Conservation (phyloP, 805 yeast genomes). For the Candida nanaspora region DNA sequence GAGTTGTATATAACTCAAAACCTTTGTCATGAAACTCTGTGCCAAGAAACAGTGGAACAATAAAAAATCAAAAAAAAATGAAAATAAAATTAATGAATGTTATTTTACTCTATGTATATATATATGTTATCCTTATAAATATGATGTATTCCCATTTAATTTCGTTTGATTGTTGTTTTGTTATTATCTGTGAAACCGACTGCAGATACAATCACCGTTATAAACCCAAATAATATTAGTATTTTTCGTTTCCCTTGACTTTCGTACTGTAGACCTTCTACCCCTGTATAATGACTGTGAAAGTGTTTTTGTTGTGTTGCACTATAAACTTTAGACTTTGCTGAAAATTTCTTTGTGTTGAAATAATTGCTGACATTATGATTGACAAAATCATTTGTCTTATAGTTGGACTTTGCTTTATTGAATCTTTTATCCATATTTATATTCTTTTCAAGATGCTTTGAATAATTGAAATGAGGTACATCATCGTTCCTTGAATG, state of each 20-base stretch:
- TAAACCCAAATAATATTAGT: background rate
- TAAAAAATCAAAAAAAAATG: background rate
- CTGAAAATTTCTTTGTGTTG: background rate
- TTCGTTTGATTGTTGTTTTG: too few relatives aligned
- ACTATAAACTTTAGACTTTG: too few relatives aligned
- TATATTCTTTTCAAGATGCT: conserved; percentile 45
- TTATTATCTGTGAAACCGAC: too few relatives aligned
- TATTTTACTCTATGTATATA: background rate
- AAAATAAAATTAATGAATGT: background rate
- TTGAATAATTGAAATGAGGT: conserved; percentile 54
- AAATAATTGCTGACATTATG: conserved; percentile 8
- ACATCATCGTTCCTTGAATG: conserved; percentile 41
- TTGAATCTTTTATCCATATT: conserved; percentile 30
- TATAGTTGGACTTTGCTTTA: conserved; percentile 16
- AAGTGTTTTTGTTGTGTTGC: background rate
- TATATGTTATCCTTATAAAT: too few relatives aligned
- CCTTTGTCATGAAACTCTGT: background rate
- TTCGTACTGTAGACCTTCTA: background rate
- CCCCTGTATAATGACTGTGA: background rate
- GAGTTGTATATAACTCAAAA: conserved; percentile 2
- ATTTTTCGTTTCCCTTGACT: background rate
- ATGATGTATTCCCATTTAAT: too few relatives aligned
- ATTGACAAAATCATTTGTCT: conserved; percentile 15
- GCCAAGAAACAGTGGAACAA: background rate
- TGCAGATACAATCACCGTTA: too few relatives aligned